Conservation (phyloP, 106 monocot species). For the Vanilla planifolia region DNA sequence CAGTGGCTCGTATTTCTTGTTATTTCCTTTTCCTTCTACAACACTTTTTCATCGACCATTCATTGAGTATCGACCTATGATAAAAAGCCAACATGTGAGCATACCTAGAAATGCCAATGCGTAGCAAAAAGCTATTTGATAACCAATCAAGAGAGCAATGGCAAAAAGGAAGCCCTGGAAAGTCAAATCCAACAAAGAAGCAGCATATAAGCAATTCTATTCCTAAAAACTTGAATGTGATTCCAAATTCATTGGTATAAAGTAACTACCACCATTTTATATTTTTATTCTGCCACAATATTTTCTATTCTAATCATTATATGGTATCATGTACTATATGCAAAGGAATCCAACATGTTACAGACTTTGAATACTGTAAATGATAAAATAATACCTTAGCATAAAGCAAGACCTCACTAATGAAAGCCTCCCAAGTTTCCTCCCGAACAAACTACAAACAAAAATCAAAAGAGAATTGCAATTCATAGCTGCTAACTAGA, state of each 20-base stretch:
- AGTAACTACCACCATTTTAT: neutral
- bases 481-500: neutral
- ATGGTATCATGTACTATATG: neutral
- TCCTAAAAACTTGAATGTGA: neutral
- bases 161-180: constrained; percentile 70
- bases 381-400: constrained; percentile 42
- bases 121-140: constrained; percentile 55
- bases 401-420: constrained; percentile 63
- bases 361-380: neutral
- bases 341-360: neutral
- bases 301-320: neutral
- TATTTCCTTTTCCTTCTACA: too few relatives aligned
- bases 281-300: constrained; percentile 4
- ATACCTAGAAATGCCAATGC: constrained; percentile 59
- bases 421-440: constrained; percentile 75
- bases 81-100: neutral
- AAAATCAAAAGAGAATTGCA: constrained; percentile 1
- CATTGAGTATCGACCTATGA: too few relatives aligned
- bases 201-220: neutral
- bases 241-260: neutral
- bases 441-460: constrained; percentile 52
- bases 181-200: neutral
- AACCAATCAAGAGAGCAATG: constrained; percentile 43
- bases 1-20: too few relatives aligned
- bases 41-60: too few relatives aligned